Percentiles rank a stretch among this genome's conserved stretches.
phyloP scores from a whole-genome alignment of 805 yeast genomes.

The Candida silvicultrix region DNA sequence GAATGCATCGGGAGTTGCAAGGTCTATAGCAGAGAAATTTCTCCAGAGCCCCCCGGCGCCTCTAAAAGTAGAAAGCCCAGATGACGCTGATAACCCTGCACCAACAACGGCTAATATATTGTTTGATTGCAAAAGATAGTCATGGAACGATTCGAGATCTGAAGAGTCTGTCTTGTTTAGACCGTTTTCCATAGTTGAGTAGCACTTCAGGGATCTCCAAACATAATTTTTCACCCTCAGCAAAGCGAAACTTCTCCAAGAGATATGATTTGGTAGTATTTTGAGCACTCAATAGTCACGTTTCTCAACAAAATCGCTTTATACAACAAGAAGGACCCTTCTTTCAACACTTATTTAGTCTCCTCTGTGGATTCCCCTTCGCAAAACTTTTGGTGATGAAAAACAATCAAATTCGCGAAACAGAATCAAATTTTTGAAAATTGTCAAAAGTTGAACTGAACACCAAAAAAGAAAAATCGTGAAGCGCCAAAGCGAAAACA shows the following conservation, averaged over 20 bases:
- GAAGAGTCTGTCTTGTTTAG: not conserved
- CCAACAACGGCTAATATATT: constrained; percentile 66
- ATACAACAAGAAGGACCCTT: not conserved
- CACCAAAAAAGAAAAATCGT: not conserved
- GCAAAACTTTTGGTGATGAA: not conserved
- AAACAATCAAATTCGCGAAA: not conserved
- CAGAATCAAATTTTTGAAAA: too few relatives aligned
- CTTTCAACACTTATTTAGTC: not conserved
- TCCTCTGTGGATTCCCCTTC: too few relatives aligned
- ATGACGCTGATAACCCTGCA: constrained; percentile 74
- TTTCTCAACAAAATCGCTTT: too few relatives aligned
- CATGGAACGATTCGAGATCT: constrained; percentile 37
- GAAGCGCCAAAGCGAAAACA: not conserved
- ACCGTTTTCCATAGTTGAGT: not conserved
- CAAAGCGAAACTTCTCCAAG: not conserved
- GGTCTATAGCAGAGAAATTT: constrained; percentile 68
- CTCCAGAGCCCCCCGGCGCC: constrained; percentile 76
- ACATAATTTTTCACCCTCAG: not conserved
- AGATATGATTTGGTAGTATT: not conserved
- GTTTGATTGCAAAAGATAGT: constrained; percentile 35
- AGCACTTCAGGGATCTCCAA: not conserved
- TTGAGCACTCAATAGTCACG: not conserved
- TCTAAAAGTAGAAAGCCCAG: constrained; percentile 72
- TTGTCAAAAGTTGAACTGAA: not conserved
- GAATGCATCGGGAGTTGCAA: constrained; percentile 92